A percentile compares a stretch with the other conserved stretches of the same genome.
phyloP scores from a whole-genome alignment of 768 basidiomycete species.

The Lepiota venenata region DNA sequence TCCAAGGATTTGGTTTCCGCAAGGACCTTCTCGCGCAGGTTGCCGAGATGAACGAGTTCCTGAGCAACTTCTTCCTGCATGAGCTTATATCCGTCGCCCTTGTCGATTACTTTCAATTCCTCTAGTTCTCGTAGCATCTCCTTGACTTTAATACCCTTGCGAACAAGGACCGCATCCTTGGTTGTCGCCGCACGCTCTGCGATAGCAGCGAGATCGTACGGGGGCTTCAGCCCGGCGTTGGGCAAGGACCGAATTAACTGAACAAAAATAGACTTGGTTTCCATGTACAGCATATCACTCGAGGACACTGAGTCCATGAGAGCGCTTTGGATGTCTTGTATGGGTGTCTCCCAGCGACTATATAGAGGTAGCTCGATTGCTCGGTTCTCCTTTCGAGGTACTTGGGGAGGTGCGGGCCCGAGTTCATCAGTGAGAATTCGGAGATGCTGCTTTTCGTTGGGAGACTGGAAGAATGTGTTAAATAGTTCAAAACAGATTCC shows the following conservation, averaged over 20 bases:
- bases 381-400: constrained; percentile 97
- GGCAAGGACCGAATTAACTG: constrained; percentile 96
- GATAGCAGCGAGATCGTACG: constrained; percentile 83
- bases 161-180: constrained; percentile 93
- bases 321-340: constrained; percentile 95
- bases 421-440: constrained; percentile 97
- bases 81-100: constrained; percentile 79
- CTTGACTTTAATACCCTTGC: constrained; percentile 98
- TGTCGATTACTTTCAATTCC: constrained; percentile 83
- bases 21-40: constrained; percentile 92
- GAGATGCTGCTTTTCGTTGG: constrained; percentile 96
- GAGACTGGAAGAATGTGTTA: constrained; percentile 54
- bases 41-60: constrained; percentile 94
- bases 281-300: constrained; percentile 99
- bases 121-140: constrained; percentile 98
- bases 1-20: constrained; percentile 91
- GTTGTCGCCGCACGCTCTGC: constrained; percentile 97
- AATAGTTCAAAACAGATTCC: neutral
- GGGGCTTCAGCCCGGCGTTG: constrained; percentile 75
- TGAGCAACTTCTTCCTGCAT: constrained; percentile 98
- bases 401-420: constrained; percentile 89
- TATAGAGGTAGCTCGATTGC: constrained; percentile 90
- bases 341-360: constrained; percentile 98
- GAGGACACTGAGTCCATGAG: constrained; percentile 97
- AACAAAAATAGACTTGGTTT: constrained; percentile 98